A percentile compares a stretch with the other conserved stretches of the same genome.
phyloP scores from a whole-genome alignment of 139 green algal genomes.

The Eudorina sp. region DNA sequence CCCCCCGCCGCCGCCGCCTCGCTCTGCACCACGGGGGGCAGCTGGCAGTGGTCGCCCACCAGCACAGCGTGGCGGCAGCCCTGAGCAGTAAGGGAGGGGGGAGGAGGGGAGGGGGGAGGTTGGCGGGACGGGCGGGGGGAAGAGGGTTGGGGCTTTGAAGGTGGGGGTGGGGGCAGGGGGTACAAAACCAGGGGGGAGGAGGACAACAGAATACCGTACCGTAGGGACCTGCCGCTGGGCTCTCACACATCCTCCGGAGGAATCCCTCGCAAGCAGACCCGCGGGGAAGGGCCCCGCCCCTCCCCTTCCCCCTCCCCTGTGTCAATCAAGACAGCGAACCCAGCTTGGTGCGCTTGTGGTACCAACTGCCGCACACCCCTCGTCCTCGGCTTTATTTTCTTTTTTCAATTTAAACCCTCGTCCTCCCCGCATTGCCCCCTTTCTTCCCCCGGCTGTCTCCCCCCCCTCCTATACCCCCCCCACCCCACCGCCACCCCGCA shows the following conservation, averaged over 20 bases:
- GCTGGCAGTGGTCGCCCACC: constrained; percentile 89
- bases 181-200: not conserved
- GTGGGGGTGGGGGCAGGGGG: not conserved
- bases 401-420: no score
- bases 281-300: no score
- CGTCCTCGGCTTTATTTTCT: no score
- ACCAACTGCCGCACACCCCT: no score
- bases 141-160: not conserved
- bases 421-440: no score
- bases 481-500: not conserved
- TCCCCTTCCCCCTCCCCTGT: no score
- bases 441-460: not conserved
- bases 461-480: not conserved
- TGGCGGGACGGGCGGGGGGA: not conserved
- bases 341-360: no score
- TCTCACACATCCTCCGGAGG: no score
- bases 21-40: constrained; percentile 82
- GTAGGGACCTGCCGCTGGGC: no score
- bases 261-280: no score
- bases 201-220: not conserved
- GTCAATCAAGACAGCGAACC: no score
- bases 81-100: not conserved
- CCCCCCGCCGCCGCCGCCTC: constrained; percentile 43
- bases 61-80: constrained; percentile 67
- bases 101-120: not conserved